Evolutionary conservation across 2,329 filamentous ascomycete genomes (phyloP), one percentile per base, ranked within the genome.

Genomic region (Diaporthe vaccinii): DNA sequence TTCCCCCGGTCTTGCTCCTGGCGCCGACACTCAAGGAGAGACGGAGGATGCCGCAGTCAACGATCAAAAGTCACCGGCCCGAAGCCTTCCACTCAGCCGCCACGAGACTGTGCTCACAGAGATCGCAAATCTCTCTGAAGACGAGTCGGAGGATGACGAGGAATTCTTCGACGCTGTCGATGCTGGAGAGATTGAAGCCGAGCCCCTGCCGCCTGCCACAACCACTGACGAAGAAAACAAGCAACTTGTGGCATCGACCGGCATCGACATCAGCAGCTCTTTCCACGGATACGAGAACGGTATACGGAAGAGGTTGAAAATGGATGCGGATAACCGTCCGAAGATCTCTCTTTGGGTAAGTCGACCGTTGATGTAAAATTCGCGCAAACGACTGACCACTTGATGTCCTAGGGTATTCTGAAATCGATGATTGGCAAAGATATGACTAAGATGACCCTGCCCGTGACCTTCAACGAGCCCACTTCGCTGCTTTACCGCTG

Each of bases 361-460:
- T 86, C 77, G 55, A 14, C 62, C 28, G 51, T 17, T n/a, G 20
- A 7, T 41, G 61, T 34, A 49, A 44, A 6, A 28, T 34, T 31
- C 28, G 14, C 28, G 57, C 51, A 62, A 25, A 12, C 41, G 74
- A 70, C 79, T 85, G 77, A 84, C 72, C 58, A 22, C 76, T 28
- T 74, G 17, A 51, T 62, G n/a, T 39, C 41, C 3, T 78, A 98
- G 96, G 93, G 94, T 78, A 98, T 99, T 79, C 87, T 99, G 78
- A 99, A 98, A 86, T 98, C 96, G 31, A 98, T 99, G 97, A 98
- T 99, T 84, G 97, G 97, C 78, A 98, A 99, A 84, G 97, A 99
- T 82, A 98, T 99, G 97, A 98, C 97, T 51, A 98, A 97, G 87
- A 99, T 99, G 96, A 98, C 97, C 0, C 87, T 99, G 28, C 97